Percentiles rank a stretch among this genome's conserved stretches.
phyloP scores from a whole-genome alignment of 164 flowering plant genomes.

The Vitis cinerea region DNA sequence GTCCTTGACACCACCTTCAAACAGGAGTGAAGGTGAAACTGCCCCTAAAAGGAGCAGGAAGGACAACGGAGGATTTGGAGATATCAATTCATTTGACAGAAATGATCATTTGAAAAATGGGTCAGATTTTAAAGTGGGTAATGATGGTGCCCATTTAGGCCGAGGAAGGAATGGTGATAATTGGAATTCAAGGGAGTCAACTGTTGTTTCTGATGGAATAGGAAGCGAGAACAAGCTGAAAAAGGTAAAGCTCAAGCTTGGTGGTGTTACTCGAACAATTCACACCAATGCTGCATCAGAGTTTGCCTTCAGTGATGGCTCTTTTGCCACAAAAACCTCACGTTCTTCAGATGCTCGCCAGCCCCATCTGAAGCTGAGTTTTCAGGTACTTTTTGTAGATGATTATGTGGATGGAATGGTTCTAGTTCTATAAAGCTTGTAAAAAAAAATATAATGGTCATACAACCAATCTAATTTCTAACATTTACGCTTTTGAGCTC shows the following conservation, averaged over 20 bases:
- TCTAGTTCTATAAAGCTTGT: too few relatives aligned
- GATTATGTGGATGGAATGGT: too few relatives aligned
- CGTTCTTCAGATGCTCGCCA: constrained; percentile 27
- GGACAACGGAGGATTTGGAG: too few relatives aligned
- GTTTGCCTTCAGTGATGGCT: constrained; percentile 15
- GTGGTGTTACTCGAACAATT: constrained; percentile 63
- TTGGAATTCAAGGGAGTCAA: constrained; percentile 9
- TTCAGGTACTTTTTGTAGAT: constrained; percentile 26
- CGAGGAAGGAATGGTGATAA: constrained; percentile 18
- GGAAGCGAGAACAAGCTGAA: constrained; percentile 45
- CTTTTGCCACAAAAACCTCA: constrained; percentile 27
- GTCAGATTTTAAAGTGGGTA: too few relatives aligned
- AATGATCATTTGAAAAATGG: too few relatives aligned
- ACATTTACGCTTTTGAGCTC: too few relatives aligned
- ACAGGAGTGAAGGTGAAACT: neutral
- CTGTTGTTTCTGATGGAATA: constrained; percentile 20
- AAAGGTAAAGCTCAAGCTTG: constrained; percentile 70
- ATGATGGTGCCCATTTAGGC: constrained; percentile 11
- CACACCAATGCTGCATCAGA: constrained; percentile 43
- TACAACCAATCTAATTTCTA: too few relatives aligned
- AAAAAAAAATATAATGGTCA: too few relatives aligned
- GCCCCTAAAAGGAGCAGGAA: too few relatives aligned
- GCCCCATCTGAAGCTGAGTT: constrained; percentile 28
- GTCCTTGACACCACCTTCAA: constrained; percentile 25
- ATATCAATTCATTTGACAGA: too few relatives aligned